Conservation (phyloP, 1,139 yeast genomes). For the Chernovozyma aurita region DNA sequence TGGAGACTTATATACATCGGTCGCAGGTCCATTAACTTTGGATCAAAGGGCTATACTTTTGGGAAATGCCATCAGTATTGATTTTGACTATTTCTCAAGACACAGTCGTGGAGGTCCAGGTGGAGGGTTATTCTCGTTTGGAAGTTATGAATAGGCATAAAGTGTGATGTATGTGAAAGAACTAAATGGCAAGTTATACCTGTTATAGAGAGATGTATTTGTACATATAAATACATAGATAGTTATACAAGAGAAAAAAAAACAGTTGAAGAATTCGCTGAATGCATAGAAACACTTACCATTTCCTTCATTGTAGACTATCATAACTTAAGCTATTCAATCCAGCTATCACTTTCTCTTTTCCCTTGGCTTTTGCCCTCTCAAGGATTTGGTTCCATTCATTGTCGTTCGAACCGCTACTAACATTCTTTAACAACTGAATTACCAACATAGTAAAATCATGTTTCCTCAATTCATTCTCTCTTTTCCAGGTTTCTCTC, state of each 20-base stretch:
- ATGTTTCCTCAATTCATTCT: constrained; percentile 47
- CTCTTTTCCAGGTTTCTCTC: constrained; percentile 36
- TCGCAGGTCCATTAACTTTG: constrained; percentile 51
- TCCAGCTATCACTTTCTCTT: constrained; percentile 9
- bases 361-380: constrained; percentile 24
- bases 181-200: too few species aligned
- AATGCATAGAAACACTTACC: too few species aligned
- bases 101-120: constrained; percentile 61
- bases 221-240: constrained; percentile 7
- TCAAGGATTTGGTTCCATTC: constrained; percentile 42
- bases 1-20: constrained; percentile 36
- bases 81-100: constrained; percentile 90
- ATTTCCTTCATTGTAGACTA: background rate
- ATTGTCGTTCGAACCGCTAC: constrained; percentile 30
- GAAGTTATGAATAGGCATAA: constrained; percentile 36
- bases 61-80: constrained; percentile 87
- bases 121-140: constrained; percentile 34
- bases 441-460: constrained; percentile 53
- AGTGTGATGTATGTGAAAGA: too few species aligned
- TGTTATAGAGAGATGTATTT: too few species aligned
- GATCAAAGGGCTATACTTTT: constrained; percentile 84
- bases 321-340: background rate
- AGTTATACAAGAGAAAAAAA: constrained; percentile 1
- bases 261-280: constrained; percentile 4
- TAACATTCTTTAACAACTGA: constrained; percentile 40